Conservation (phyloP, 192 early-diverging fungal species). For the Rhizophlyctis rosea region DNA sequence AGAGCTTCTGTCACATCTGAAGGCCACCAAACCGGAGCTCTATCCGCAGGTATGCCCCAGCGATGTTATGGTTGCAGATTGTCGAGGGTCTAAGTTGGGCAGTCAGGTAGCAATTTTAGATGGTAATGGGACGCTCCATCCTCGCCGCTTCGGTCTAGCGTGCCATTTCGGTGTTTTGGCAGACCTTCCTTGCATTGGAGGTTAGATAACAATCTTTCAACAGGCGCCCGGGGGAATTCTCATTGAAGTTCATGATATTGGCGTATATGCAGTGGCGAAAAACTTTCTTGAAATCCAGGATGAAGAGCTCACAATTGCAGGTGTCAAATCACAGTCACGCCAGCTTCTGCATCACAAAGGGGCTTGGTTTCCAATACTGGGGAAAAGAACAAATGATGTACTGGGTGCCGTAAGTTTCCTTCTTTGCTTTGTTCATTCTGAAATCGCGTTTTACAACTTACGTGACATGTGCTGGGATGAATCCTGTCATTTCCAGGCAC, state of each 20-base stretch:
- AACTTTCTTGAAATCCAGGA: constrained; percentile 80
- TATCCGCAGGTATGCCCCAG: constrained; percentile 61
- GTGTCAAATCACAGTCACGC: constrained; percentile 52
- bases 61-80: too few relatives aligned
- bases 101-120: constrained; percentile 68
- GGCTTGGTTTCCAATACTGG: constrained; percentile 33
- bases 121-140: constrained; percentile 86
- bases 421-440: too few relatives aligned
- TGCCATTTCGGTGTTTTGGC: constrained; percentile 74
- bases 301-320: constrained; percentile 49
- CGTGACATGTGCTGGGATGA: too few relatives aligned
- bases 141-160: constrained; percentile 82
- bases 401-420: neutral
- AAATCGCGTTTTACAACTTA: too few relatives aligned
- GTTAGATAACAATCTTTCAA: constrained; percentile 35
- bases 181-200: too few relatives aligned
- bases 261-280: constrained; percentile 86
- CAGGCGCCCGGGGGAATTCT: too few relatives aligned
- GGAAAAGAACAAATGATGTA: neutral
- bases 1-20: constrained; percentile 55
- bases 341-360: constrained; percentile 30
- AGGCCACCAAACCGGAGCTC: constrained; percentile 43
- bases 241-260: too few relatives aligned
- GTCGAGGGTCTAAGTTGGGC: too few relatives aligned
- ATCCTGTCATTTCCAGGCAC: constrained; percentile 18